Conservation (phyloP, 441 rosid genomes). For the Syzygium malaccense region DNA sequence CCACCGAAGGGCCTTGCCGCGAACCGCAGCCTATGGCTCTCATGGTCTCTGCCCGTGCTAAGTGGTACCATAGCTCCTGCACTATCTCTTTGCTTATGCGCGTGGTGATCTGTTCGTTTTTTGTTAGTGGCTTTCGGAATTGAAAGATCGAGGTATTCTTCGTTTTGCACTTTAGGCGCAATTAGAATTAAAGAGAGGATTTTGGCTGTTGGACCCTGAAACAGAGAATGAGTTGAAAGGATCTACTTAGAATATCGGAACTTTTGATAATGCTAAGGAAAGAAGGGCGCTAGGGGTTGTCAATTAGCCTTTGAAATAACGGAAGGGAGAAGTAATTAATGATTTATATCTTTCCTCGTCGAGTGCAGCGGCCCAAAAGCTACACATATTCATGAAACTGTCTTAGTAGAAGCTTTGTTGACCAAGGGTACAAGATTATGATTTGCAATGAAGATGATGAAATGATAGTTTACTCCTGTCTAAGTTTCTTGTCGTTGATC, state of each 20-base stretch:
- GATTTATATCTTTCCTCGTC: background rate
- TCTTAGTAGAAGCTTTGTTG: background rate
- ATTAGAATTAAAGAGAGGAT: background rate
- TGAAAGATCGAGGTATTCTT: background rate
- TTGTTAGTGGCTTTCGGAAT: background rate
- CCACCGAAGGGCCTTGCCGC: conserved; percentile 62
- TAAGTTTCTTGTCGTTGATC: background rate
- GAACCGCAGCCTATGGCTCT: conserved; percentile 56
- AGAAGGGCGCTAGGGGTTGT: background rate
- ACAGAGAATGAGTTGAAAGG: background rate
- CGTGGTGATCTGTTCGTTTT: background rate
- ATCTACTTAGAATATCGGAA: background rate
- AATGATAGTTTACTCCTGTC: background rate
- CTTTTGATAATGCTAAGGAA: background rate
- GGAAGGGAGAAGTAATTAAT: background rate
- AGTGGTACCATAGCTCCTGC: conserved; percentile 34
- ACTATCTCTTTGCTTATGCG: background rate
- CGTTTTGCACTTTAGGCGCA: background rate
- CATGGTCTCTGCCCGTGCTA: conserved; percentile 46
- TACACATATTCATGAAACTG: background rate
- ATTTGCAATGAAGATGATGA: background rate
- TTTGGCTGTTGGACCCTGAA: background rate
- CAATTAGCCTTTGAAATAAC: background rate
- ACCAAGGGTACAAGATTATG: background rate
- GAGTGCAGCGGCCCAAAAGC: background rate